Evolutionary conservation across 2,329 filamentous ascomycete genomes (phyloP), one percentile per base, ranked within the genome.

Genomic region (Pseudogymnoascus sp.): DNA sequence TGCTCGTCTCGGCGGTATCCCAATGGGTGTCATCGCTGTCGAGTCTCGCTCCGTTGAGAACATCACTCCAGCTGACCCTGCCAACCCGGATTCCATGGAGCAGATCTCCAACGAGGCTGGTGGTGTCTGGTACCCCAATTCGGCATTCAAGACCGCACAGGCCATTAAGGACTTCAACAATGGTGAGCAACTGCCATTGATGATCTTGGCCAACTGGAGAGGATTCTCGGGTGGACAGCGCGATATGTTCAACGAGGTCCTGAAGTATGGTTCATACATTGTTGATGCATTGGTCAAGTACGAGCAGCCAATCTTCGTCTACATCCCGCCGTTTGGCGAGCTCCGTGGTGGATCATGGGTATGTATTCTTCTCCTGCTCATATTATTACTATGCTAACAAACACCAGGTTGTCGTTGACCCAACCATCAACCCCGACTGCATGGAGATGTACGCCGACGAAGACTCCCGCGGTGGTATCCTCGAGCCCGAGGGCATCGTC

Each of bases 401-500:
- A 61, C 65, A 65, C 64, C 64, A 83, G 79, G 95, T 99, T 75
- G 95, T 99, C 61, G 91, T 99, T 67, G 95, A 99, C 75, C 95
- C 95, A 59, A 97, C 95, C 68, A 99, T 99, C 82, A 97, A 99
- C 82, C 87, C 92, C 16, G 86, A 90, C 56, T 88, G 87, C 73
- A 99, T 99, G 95, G 95, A 99, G 78, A 99, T 99, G 95, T 99
- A 99, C 76, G 95, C 95, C 63, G 95, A 99, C 73, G 88, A 90
- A 68, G 93, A 99, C 69, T 83, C 95, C 63, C 95, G 95, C 66
- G 95, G 93, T 79, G 95, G 95, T 88, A 93, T 99, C 59, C 85
- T 99, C 67, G 95, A 99, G 78, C 95, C 95, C 6, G 95, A 99
- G 76, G 95, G 95, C 81, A 97, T 97, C 74, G 88, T 99, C 63